Conservation (phyloP, 768 basidiomycete species). For the Mycena floridula region DNA sequence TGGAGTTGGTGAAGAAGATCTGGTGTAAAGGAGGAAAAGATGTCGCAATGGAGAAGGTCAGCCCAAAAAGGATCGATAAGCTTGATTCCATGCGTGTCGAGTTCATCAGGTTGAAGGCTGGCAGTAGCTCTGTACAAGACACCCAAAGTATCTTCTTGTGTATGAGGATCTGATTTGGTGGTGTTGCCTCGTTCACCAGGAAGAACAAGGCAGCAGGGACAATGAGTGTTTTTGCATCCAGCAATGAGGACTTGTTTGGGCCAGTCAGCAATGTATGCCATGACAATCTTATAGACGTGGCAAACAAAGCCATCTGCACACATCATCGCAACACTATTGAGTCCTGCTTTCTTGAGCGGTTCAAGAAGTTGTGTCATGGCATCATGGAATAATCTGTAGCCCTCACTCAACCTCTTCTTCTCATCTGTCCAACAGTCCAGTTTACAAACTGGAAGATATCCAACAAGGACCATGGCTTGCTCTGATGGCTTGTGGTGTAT, state of each 20-base stretch:
- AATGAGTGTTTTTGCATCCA: neutral
- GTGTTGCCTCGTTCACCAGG: neutral
- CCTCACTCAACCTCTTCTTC: neutral
- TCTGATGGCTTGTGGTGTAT: neutral
- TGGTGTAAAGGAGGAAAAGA: conserved; percentile 1
- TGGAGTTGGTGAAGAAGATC: conserved; percentile 10
- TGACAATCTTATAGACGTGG: neutral
- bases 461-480: neutral
- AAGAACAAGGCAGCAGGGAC: neutral
- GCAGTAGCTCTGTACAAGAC: too few species aligned
- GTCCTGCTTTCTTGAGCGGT: neutral
- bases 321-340: neutral
- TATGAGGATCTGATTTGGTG: neutral
- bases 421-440: neutral
- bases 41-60: neutral
- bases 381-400: neutral
- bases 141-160: too few species aligned
- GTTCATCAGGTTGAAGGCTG: too few species aligned
- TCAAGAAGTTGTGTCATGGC: neutral
- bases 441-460: neutral
- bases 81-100: too few species aligned
- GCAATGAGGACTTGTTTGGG: neutral
- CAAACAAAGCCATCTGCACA: neutral
- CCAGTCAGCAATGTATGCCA: neutral
- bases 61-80: neutral